phyloP scores from a whole-genome alignment of 352 stramenopile species.

The Aphanomyces cochlioides region DNA sequence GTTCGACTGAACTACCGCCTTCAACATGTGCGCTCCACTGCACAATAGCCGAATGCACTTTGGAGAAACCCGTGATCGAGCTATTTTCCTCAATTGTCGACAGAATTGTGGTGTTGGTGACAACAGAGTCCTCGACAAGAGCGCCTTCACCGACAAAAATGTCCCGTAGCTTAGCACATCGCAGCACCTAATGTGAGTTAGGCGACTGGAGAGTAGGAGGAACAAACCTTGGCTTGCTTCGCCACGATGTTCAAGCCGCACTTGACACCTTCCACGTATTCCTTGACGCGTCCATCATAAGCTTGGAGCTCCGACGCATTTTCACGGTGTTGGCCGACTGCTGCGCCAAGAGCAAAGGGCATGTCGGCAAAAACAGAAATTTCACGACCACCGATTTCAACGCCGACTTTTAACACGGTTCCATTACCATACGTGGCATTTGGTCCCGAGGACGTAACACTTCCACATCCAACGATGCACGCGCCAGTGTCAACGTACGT shows the following conservation, averaged over 20 bases:
- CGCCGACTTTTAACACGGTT: conserved; percentile 61
- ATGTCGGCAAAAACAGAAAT: conserved; percentile 69
- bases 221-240: conserved; percentile 35
- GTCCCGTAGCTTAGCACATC: conserved; percentile 57
- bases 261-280: conserved; percentile 46
- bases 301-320: conserved; percentile 40
- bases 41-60: conserved; percentile 58
- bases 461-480: conserved; percentile 62
- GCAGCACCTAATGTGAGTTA: conserved; percentile 35
- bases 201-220: not conserved
- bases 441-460: conserved; percentile 39
- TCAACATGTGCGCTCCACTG: conserved; percentile 73
- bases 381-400: conserved; percentile 75
- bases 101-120: conserved; percentile 60
- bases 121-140: conserved; percentile 54
- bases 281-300: conserved; percentile 53
- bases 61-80: conserved; percentile 50
- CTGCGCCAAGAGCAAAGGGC: conserved; percentile 50
- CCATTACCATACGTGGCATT: conserved; percentile 51
- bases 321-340: conserved; percentile 43
- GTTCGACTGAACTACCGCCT: conserved; percentile 56
- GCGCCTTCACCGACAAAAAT: conserved; percentile 64
- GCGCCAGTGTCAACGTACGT: conserved; percentile 38
- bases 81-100: conserved; percentile 52
- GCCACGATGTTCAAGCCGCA: conserved; percentile 54